Base-by-base conservation (phyloP, 768 basidiomycete species). In the Thelephora ganbajun region DNA sequence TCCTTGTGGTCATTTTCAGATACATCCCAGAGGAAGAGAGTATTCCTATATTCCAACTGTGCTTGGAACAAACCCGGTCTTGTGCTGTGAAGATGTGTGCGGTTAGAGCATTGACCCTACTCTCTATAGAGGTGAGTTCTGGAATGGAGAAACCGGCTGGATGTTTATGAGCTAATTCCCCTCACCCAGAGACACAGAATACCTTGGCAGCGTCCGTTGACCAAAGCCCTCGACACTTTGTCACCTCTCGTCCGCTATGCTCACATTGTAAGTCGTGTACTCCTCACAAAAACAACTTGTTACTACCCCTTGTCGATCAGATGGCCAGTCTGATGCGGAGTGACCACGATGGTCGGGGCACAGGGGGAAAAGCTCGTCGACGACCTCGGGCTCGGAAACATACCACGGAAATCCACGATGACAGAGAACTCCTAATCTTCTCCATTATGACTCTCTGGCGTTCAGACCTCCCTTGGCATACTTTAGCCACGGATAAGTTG, bases 11-110 rank as follows among this genome's bases (percentile, higher is more conserved):
- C 1, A 61, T 89, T 9, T 91, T 74, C 59, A 75, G 85, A 12
- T 85, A 83, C 54, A 60, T 86, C 18, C 73, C 82, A 0, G 65
- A 70, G 37, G 73, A 78, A 39, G 81, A 86, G 35, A 69, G 77
- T 2, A 43, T 79, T 6, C 68, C 69, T 0, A 56, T 89, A 5
- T 85, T 91, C 57, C 56, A 66, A 18, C 66, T 68, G 12, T 85
- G 86, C 52, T 59, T 89, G 36, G 78, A 83, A 48, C 77, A 87
- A 7, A 83, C 88, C 54, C 74, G 83, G 26, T 82, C 85, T 1
- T 84, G 89, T 20, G 81, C 82, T 1, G 76, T 87, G 54, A 91
- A 91, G 66, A 75, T 82, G 11, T 76, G 77, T 49, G 89, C 73
- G 2, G 69, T 91, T 47, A 78, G 81, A 51, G 85, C 89, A 2